phyloP scores from a whole-genome alignment of 2,329 filamentous ascomycete genomes.

The Colletotrichum liriopes region DNA sequence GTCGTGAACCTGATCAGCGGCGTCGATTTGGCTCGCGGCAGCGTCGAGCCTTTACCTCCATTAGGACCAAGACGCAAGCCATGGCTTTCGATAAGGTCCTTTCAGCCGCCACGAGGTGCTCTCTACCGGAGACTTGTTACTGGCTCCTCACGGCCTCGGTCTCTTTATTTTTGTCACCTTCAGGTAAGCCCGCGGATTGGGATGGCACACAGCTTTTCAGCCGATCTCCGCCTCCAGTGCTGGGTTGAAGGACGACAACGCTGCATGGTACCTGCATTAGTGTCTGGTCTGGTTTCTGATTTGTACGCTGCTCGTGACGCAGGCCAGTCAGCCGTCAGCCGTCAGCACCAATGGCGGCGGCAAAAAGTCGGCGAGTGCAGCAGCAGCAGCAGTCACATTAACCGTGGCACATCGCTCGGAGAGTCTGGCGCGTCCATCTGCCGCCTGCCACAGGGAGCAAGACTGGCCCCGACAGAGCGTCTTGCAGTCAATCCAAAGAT shows the following conservation, averaged over 20 bases:
- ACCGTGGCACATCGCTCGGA: constrained; percentile 4
- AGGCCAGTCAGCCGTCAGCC: constrained; percentile 36
- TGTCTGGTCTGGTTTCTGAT: constrained; percentile 7
- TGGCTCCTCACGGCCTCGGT: constrained; percentile 4
- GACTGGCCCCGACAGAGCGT: constrained; percentile 15
- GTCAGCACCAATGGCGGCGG: neutral
- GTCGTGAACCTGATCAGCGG: neutral
- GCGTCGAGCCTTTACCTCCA: neutral
- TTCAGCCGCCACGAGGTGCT: constrained; percentile 25
- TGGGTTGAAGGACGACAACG: constrained; percentile 11
- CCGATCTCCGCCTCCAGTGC: constrained; percentile 11
- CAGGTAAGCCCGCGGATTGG: neutral
- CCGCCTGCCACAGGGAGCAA: constrained; percentile 12
- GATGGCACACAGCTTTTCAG: constrained; percentile 10
- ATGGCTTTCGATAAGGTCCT: constrained; percentile 30
- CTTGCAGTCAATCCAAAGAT: constrained; percentile 33
- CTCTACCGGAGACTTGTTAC: constrained; percentile 5
- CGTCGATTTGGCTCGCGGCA: constrained; percentile 16
- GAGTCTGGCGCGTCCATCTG: constrained; percentile 13
- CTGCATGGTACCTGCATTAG: constrained; percentile 40
- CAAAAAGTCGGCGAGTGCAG: constrained; percentile 16
- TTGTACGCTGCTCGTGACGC: constrained; percentile 20
- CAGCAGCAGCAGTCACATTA: constrained; percentile 29
- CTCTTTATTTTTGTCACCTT: constrained; percentile 33
- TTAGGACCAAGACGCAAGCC: constrained; percentile 10